Percentiles rank a stretch among this genome's conserved stretches.
These are phyloP conservation scores for Coemansia erecta DNA, from an alignment of 192 early-diverging fungal genomes.

Conservation along the genomic window DNA sequence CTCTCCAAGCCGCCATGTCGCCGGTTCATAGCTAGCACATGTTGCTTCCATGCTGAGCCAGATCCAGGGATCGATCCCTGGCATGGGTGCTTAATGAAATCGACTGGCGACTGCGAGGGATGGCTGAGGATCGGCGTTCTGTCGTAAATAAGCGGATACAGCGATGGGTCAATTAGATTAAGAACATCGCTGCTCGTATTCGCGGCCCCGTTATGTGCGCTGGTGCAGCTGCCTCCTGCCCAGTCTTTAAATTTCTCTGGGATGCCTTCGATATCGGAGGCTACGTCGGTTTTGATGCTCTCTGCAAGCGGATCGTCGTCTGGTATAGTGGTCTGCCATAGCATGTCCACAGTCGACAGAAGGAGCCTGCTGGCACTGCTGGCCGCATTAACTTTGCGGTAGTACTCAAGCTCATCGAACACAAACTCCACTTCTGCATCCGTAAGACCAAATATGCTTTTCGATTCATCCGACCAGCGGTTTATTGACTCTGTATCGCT, in stretches of 20 bases:
- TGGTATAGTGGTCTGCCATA: conserved; percentile 8
- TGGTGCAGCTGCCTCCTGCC: conserved; percentile 16
- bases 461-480: background rate
- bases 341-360: background rate
- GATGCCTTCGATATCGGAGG: conserved; percentile 13
- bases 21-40: background rate
- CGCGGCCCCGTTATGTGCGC: too few relatives aligned
- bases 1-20: background rate
- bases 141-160: conserved; percentile 29
- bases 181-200: conserved; percentile 29
- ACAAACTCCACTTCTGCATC: conserved; percentile 22
- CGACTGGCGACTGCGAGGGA: background rate
- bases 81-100: background rate
- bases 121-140: background rate
- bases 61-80: conserved; percentile 1
- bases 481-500: background rate
- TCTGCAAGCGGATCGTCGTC: background rate
- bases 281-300: conserved; percentile 3
- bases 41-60: background rate
- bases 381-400: conserved; percentile 1
- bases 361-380: background rate
- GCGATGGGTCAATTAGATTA: conserved; percentile 40
- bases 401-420: conserved; percentile 26
- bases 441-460: conserved; percentile 3
- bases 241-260: conserved; percentile 23